These are phyloP conservation scores for Zymoseptoria passerinii DNA, from an alignment of 2,329 filamentous ascomycete species.

Conservation along the genomic window DNA sequence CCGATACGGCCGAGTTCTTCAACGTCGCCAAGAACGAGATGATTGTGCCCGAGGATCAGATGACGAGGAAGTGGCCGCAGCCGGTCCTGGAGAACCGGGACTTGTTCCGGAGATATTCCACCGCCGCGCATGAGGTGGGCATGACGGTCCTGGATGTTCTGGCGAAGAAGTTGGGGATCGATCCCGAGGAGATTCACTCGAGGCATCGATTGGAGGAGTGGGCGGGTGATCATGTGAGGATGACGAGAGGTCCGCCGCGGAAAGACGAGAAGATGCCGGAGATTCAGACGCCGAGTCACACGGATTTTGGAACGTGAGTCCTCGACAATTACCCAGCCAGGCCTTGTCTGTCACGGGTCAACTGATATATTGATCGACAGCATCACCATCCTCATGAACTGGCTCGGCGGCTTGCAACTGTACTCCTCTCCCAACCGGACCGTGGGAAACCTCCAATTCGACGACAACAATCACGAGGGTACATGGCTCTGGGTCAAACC, in stretches of 20 bases:
- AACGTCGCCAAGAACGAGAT: constrained; percentile 50
- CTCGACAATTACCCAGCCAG: not conserved
- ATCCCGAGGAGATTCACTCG: constrained; percentile 34
- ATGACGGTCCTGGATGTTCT: constrained; percentile 40
- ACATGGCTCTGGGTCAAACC: constrained; percentile 49
- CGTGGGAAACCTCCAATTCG: constrained; percentile 14
- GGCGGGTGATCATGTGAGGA: constrained; percentile 46
- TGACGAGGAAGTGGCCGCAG: constrained; percentile 23
- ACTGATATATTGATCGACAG: constrained; percentile 18
- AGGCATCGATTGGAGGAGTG: constrained; percentile 37
- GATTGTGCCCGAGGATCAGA: constrained; percentile 31
- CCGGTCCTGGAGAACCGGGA: constrained; percentile 20
- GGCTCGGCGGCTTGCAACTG: constrained; percentile 48
- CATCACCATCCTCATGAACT: constrained; percentile 50
- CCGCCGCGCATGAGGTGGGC: constrained; percentile 39
- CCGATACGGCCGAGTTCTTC: constrained; percentile 50
- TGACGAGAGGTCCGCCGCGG: constrained; percentile 45
- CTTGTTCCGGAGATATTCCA: constrained; percentile 38
- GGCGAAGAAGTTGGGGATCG: constrained; percentile 38
- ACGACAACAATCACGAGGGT: constrained; percentile 16
- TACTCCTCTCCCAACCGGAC: constrained; percentile 17
- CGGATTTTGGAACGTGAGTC: constrained; percentile 42
- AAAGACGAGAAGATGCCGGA: constrained; percentile 27
- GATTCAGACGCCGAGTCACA: constrained; percentile 38
- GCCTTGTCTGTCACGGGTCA: not conserved